Conservation (phyloP, 352 stramenopile genomes). For the Phytophthora pseudosyringae region DNA sequence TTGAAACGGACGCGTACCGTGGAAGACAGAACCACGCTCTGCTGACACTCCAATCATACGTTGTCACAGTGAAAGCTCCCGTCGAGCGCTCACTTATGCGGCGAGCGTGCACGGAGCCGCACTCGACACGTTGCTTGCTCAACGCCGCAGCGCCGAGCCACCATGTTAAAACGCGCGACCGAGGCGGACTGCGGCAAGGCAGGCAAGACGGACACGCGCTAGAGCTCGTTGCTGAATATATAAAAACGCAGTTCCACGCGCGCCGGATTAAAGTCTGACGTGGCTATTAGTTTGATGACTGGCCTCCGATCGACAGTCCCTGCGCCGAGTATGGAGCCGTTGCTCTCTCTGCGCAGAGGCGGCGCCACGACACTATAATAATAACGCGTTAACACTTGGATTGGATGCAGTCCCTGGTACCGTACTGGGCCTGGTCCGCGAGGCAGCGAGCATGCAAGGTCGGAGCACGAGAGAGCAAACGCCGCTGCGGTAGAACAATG, state of each 20-base stretch:
- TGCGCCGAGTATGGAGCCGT: slow-evolving; percentile 15
- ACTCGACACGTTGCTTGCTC: no score
- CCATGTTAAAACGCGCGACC: slow-evolving; percentile 14
- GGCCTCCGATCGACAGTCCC: neutral
- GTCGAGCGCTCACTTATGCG: slow-evolving; percentile 19
- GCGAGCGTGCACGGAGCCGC: no score
- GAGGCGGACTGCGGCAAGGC: neutral
- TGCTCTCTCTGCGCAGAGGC: slow-evolving; percentile 8
- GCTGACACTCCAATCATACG: slow-evolving; percentile 1
- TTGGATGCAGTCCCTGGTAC: slow-evolving; percentile 17
- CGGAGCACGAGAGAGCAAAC: no score
- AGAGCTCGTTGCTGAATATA: slow-evolving; percentile 4
- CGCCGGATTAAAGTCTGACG: slow-evolving; percentile 3
- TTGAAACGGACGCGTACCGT: slow-evolving; percentile 13
- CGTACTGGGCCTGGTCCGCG: no score
- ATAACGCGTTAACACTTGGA: slow-evolving; percentile 24
- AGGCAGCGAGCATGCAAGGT: neutral
- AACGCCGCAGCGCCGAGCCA: no score
- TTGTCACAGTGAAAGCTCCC: neutral
- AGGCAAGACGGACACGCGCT: no score
- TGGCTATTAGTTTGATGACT: slow-evolving; percentile 3
- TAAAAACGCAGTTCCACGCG: slow-evolving; percentile 16
- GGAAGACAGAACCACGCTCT: neutral
- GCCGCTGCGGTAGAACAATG: slow-evolving; percentile 10
- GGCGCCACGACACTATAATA: neutral